Evolutionary conservation across 106 monocot genomes (phyloP).

Genomic region (Narthecium ossifragum): DNA sequence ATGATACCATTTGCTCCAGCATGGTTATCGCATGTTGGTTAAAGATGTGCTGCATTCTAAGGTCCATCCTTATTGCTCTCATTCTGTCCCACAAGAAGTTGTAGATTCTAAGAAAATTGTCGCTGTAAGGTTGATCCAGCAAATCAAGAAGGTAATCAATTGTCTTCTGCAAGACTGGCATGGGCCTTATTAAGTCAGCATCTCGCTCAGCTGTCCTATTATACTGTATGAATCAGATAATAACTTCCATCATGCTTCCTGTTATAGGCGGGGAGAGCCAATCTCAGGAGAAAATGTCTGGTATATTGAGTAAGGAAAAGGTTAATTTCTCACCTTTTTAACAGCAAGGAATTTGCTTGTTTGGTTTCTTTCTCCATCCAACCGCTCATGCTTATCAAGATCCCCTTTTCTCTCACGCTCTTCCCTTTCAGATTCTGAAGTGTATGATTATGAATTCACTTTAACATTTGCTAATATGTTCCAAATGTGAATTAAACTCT

Average conservation of each 20-base stretch:
- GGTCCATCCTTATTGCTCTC: conserved; percentile 94
- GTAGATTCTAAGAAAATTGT: conserved; percentile 69
- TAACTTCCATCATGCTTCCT: conserved; percentile 46
- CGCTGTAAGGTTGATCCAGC: conserved; percentile 68
- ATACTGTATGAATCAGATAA: conserved; percentile 86
- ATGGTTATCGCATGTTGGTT: conserved; percentile 73
- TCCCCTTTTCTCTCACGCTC: conserved; percentile 98
- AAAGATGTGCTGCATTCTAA: conserved; percentile 98
- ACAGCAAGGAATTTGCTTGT: conserved; percentile 81
- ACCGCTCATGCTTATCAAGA: conserved; percentile 85
- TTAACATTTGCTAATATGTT: too few species aligned
- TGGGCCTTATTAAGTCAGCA: conserved; percentile 80
- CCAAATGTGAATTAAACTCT: too few species aligned
- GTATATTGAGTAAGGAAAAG: conserved; percentile 6
- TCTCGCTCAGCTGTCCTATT: conserved; percentile 85
- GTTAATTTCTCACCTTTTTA: conserved; percentile 60
- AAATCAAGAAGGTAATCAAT: conserved; percentile 84
- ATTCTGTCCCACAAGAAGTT: conserved; percentile 99
- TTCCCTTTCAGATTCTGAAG: conserved; percentile 72
- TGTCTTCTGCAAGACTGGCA: conserved; percentile 85
- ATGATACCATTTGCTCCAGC: conserved; percentile 93
- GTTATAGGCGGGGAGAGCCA: conserved; percentile 17
- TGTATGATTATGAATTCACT: conserved; percentile 12
- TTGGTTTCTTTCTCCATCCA: conserved; percentile 92
- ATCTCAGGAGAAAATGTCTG: conserved; percentile 27